Percentiles rank a stretch among this genome's conserved stretches.
Evolutionary conservation across 352 stramenopile species (phyloP).

Genomic region (Phytophthora ohioensis): DNA sequence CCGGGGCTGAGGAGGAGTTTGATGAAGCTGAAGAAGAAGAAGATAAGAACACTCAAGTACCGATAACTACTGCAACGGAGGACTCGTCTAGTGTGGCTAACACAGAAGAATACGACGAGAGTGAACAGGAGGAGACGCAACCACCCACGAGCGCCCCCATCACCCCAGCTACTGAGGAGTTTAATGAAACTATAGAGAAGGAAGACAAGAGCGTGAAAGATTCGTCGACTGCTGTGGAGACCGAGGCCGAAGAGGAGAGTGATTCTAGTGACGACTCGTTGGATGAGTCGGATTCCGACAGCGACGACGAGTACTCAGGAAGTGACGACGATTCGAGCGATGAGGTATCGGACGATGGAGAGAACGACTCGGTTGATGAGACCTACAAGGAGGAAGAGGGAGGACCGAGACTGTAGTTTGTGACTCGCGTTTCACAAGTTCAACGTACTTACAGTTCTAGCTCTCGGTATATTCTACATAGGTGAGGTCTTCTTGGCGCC

Average conservation of each 20-base stretch:
- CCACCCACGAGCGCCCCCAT: neutral
- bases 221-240: neutral
- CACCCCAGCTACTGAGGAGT: neutral
- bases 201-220: conserved; percentile 3
- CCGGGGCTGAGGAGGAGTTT: conserved; percentile 10
- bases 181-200: neutral
- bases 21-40: conserved; percentile 27
- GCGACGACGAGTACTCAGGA: conserved; percentile 1
- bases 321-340: conserved; percentile 13
- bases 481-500: conserved; percentile 64
- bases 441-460: conserved; percentile 26
- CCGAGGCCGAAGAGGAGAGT: conserved; percentile 8
- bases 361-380: conserved; percentile 22
- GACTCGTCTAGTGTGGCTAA: neutral
- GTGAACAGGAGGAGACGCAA: conserved; percentile 1
- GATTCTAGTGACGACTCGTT: conserved; percentile 11
- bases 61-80: neutral
- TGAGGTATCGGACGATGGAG: conserved; percentile 9
- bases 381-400: conserved; percentile 28
- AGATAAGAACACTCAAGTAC: neutral
- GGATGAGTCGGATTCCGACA: conserved; percentile 1
- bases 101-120: conserved; percentile 3
- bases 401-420: neutral
- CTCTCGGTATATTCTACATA: conserved; percentile 82
- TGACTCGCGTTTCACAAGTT: neutral